Evolutionary conservation across 768 basidiomycete genomes (phyloP), one percentile per base, ranked within the genome.

Genomic region (Trametes gibbosa): DNA sequence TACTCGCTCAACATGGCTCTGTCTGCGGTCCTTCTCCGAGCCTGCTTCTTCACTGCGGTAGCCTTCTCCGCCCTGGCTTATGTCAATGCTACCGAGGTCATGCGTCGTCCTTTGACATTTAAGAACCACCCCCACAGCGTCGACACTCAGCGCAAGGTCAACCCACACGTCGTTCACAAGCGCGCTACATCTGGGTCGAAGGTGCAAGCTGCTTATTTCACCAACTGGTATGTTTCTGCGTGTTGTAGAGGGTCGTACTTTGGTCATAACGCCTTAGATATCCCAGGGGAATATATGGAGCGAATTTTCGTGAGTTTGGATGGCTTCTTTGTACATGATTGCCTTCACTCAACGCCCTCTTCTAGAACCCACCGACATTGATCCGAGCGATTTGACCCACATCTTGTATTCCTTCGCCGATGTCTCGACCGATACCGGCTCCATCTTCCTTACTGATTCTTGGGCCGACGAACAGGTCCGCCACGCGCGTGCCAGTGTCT

Each of bases 381-480:
- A 78, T 42, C 70, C 84, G 13, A 72, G 75, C 5, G 75, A 79
- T 41, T 75, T 94, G 61, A 91, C 89, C 5, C 90, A 90, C 75
- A 82, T 92, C 64, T 73, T 90, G 17, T 92, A 92, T 65, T 80
- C 89, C 1, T 94, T 94, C 67, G 90, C 87, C 35, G 89, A 92
- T 69, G 81, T 86, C 27, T 79, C 82, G 54, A 70, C 84, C 6
- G 74, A 76, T 45, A 81, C 83, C 0, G 90, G 92, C 12, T 69
- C 73, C 17, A 87, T 91, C 62, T 72, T 69, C 16, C 77, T 92
- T 23, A 88, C 87, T 2, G 92, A 92, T 67, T 68, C 77, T 7
- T 92, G 87, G 72, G 88, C 89, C 5, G 92, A 94, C 68, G 77
- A 84, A 68, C 73, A 87, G 76, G 86, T 84, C 57, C 51, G 71